These are phyloP conservation scores for Pyrenophora seminiperda DNA, from an alignment of 2,329 filamentous ascomycete species.

Conservation along the genomic window DNA sequence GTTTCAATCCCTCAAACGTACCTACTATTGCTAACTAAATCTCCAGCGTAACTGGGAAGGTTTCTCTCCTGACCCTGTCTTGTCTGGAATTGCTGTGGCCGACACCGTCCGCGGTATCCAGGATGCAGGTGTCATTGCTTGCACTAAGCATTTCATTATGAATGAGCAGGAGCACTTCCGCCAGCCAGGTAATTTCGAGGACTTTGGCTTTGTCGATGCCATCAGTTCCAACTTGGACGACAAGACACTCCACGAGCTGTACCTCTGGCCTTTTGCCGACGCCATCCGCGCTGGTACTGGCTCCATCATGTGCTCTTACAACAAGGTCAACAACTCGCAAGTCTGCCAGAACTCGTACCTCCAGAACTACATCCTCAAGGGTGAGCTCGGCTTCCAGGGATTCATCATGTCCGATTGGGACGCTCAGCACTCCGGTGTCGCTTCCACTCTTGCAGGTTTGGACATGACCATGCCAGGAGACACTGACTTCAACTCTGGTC, in stretches of 20 bases:
- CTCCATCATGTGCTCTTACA: conserved; percentile 67
- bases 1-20: conserved; percentile 55
- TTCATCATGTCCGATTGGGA: conserved; percentile 71
- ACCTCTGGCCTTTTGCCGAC: conserved; percentile 64
- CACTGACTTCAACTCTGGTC: conserved; percentile 72
- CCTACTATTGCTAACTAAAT: conserved; percentile 5
- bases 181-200: conserved; percentile 62
- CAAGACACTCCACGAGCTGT: conserved; percentile 67
- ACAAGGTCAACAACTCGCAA: conserved; percentile 81
- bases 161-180: conserved; percentile 70
- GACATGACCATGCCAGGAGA: conserved; percentile 89
- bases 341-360: conserved; percentile 78
- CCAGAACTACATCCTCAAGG: conserved; percentile 77
- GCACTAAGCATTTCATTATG: conserved; percentile 65
- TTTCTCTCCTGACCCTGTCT: conserved; percentile 74
- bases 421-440: conserved; percentile 72
- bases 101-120: conserved; percentile 81
- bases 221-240: conserved; percentile 67
- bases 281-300: conserved; percentile 57
- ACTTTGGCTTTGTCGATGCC: conserved; percentile 66
- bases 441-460: conserved; percentile 71
- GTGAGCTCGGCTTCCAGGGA: conserved; percentile 75
- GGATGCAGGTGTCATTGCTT: conserved; percentile 79
- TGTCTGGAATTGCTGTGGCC: conserved; percentile 73
- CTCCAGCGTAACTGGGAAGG: conserved; percentile 45